These are phyloP conservation scores for Plenodomus lindquistii DNA, from an alignment of 2,329 filamentous ascomycete genomes.

Conservation along the genomic window DNA sequence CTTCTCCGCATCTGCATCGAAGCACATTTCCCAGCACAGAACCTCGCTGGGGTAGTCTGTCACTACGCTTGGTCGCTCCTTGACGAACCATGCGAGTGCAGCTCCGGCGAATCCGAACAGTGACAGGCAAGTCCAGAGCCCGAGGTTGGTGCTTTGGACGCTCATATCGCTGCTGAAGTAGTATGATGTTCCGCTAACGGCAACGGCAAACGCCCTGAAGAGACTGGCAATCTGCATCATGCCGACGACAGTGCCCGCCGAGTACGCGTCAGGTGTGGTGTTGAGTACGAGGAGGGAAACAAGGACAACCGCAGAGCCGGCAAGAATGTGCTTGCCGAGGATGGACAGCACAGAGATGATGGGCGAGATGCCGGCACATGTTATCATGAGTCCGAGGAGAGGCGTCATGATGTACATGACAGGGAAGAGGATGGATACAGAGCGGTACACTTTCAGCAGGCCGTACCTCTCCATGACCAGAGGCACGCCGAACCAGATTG, in stretches of 20 bases:
- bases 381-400: constrained; percentile 43
- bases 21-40: constrained; percentile 52
- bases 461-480: constrained; percentile 44
- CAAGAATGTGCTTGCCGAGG: constrained; percentile 49
- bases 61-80: constrained; percentile 50
- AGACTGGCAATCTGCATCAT: constrained; percentile 52
- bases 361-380: constrained; percentile 40
- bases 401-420: constrained; percentile 47
- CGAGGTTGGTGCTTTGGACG: constrained; percentile 49
- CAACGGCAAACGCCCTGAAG: constrained; percentile 53
- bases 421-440: constrained; percentile 46
- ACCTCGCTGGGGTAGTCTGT: constrained; percentile 50
- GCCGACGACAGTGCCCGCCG: constrained; percentile 53
- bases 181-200: constrained; percentile 51
- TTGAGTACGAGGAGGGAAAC: constrained; percentile 53
- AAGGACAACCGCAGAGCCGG: constrained; percentile 48
- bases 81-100: constrained; percentile 50
- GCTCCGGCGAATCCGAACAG: constrained; percentile 49
- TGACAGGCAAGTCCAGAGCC: constrained; percentile 50
- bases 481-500: constrained; percentile 46
- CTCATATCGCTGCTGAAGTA: constrained; percentile 51
- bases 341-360: constrained; percentile 47
- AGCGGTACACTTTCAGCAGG: constrained; percentile 50
- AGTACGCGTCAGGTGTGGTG: constrained; percentile 52
- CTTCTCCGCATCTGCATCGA: constrained; percentile 47